phyloP scores from a whole-genome alignment of 1,139 yeast species.

The Kodamaea suecica region DNA sequence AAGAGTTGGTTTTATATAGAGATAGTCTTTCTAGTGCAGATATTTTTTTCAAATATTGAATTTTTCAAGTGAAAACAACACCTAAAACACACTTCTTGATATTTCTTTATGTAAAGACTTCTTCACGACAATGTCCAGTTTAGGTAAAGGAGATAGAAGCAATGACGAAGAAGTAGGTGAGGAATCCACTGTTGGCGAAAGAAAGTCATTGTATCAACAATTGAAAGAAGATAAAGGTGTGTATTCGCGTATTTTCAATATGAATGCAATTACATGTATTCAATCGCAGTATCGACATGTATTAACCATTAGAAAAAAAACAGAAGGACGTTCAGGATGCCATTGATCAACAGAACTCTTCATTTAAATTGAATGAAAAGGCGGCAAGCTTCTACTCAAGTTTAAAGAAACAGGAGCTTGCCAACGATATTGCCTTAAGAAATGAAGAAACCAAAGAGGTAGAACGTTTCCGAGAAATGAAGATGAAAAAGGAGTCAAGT shows the following conservation, averaged over 20 bases:
- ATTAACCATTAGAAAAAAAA: conserved; percentile 13
- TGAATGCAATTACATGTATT: too few species aligned
- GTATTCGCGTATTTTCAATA: too few species aligned
- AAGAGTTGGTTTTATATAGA: too few species aligned
- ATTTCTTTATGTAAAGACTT: too few species aligned
- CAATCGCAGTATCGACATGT: too few species aligned
- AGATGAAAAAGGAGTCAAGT: background rate
- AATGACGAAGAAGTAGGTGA: background rate
- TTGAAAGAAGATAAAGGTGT: conserved; percentile 16
- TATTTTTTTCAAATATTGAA: too few species aligned
- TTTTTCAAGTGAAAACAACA: too few species aligned
- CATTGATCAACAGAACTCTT: conserved; percentile 15
- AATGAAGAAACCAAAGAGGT: conserved; percentile 7
- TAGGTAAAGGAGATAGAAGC: too few species aligned
- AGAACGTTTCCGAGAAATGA: conserved; percentile 9
- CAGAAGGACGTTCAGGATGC: conserved; percentile 17
- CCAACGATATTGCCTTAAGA: conserved; percentile 14
- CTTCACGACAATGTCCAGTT: too few species aligned
- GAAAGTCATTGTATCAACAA: conserved; percentile 17
- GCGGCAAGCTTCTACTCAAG: conserved; percentile 22
- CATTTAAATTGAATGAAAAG: conserved; percentile 17
- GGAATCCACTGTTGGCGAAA: conserved; percentile 2
- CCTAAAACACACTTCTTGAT: too few species aligned
- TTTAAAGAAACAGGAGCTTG: conserved; percentile 18
- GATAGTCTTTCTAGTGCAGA: too few species aligned